phyloP scores from a whole-genome alignment of 2,329 filamentous ascomycete species.

The Aspergillus fumigatiaffinis region DNA sequence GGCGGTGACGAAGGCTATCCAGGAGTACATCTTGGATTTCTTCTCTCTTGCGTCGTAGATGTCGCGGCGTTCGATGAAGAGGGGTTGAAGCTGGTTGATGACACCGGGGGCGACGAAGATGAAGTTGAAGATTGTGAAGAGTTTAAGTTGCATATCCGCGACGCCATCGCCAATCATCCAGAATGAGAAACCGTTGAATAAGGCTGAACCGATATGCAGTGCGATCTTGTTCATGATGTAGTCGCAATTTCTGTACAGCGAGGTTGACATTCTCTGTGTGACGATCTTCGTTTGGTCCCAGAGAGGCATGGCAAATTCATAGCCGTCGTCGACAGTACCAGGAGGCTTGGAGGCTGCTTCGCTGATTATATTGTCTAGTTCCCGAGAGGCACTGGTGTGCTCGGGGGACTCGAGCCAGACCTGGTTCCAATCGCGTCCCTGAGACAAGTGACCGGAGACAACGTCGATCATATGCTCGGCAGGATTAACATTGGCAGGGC shows the following conservation, averaged over 20 bases:
- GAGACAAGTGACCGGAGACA: conserved; percentile 47
- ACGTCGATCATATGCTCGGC: conserved; percentile 56
- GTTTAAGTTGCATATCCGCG: conserved; percentile 65
- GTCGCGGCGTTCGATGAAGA: conserved; percentile 65
- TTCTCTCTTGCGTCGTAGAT: conserved; percentile 66
- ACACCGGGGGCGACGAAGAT: conserved; percentile 50
- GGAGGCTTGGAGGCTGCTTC: conserved; percentile 40
- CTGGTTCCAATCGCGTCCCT: conserved; percentile 64
- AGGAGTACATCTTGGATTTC: conserved; percentile 69
- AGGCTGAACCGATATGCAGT: conserved; percentile 49
- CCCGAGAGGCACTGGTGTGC: conserved; percentile 52
- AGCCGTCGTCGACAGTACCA: conserved; percentile 39
- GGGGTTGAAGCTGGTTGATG: conserved; percentile 55
- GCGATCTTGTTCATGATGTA: conserved; percentile 64
- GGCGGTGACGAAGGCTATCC: conserved; percentile 68
- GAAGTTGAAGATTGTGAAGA: conserved; percentile 66
- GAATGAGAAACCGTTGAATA: conserved; percentile 57
- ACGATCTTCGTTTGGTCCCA: conserved; percentile 62
- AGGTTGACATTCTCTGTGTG: conserved; percentile 62
- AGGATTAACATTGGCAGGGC: conserved; percentile 58
- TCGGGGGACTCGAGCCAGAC: conserved; percentile 66
- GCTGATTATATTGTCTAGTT: conserved; percentile 62
- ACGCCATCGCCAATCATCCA: conserved; percentile 63
- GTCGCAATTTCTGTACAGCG: conserved; percentile 63
- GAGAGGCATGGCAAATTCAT: conserved; percentile 64